Evolutionary conservation across 148 eudicot genomes (phyloP).

Genomic region (Pouteria glomerata): DNA sequence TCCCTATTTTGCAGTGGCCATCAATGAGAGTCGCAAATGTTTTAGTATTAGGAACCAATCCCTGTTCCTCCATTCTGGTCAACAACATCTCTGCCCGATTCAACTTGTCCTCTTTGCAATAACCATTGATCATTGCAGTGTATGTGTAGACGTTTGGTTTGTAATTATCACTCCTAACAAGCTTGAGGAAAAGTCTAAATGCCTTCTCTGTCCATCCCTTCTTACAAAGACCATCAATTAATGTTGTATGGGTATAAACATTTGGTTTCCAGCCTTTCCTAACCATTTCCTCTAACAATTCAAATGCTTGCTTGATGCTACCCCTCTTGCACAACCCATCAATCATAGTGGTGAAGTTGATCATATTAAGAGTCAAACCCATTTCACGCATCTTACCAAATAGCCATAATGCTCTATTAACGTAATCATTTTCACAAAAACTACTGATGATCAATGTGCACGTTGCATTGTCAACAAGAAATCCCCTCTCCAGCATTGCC

Average conservation of each 20-base stretch:
- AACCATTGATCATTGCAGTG: constrained; percentile 85
- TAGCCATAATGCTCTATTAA: constrained; percentile 57
- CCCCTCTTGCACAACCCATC: constrained; percentile 75
- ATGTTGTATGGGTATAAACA: constrained; percentile 77
- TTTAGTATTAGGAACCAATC: constrained; percentile 58
- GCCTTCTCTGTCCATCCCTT: constrained; percentile 99
- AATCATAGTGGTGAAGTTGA: constrained; percentile 76
- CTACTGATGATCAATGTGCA: constrained; percentile 58
- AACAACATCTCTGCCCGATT: constrained; percentile 82
- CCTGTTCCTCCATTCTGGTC: constrained; percentile 74
- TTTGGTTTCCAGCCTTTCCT: constrained; percentile 84
- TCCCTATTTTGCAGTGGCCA: constrained; percentile 73
- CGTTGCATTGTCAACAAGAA: constrained; percentile 61
- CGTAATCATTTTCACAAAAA: constrained; percentile 47
- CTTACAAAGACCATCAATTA: constrained; percentile 88
- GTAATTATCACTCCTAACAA: constrained; percentile 77
- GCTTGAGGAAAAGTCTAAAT: constrained; percentile 86
- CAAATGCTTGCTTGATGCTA: constrained; percentile 77
- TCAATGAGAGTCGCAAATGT: constrained; percentile 73
- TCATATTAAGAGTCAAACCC: constrained; percentile 72
- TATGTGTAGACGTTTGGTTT: constrained; percentile 85
- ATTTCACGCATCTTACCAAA: constrained; percentile 60
- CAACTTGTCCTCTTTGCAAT: constrained; percentile 75
- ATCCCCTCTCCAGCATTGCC: constrained; percentile 49
- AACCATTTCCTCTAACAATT: constrained; percentile 89